These are phyloP conservation scores for Aspergillus heteromorphus DNA, from an alignment of 495 filamentous ascomycete genomes.

Conservation along the genomic window DNA sequence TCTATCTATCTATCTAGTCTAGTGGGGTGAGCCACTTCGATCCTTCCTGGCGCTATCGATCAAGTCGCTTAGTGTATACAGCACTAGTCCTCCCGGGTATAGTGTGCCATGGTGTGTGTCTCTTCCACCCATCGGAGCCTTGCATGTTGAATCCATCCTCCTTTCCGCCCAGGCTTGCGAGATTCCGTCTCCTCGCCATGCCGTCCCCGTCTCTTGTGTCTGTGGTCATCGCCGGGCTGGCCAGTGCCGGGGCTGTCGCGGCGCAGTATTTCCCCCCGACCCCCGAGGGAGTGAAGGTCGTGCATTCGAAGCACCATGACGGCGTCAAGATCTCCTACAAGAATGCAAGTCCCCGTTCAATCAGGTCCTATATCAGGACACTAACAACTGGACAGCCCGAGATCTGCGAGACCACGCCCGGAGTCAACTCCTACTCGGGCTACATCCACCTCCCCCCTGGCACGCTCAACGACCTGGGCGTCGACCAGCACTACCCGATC, in stretches of 20 bases:
- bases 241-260: slow-evolving; percentile 15
- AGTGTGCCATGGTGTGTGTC: no score
- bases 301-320: slow-evolving; percentile 53
- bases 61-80: no score
- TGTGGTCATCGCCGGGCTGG: slow-evolving; percentile 8
- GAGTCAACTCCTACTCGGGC: slow-evolving; percentile 37
- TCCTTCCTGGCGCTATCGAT: no score
- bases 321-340: slow-evolving; percentile 61
- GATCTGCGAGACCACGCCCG: slow-evolving; percentile 48
- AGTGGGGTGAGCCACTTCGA: no score
- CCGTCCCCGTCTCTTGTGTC: slow-evolving; percentile 7
- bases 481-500: slow-evolving; percentile 55
- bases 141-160: no score
- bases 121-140: no score
- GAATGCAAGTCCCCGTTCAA: slow-evolving; percentile 35
- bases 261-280: slow-evolving; percentile 53
- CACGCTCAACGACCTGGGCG: slow-evolving; percentile 36
- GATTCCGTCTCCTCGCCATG: slow-evolving; percentile 1
- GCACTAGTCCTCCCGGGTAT: no score
- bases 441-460: slow-evolving; percentile 45
- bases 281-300: slow-evolving; percentile 45
- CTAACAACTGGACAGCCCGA: slow-evolving; percentile 31
- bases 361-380: no score
- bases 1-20: no score
- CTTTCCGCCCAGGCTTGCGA: no score